Conservation (phyloP, 2,329 filamentous ascomycete genomes). For the Alternaria novae-zelandiae region DNA sequence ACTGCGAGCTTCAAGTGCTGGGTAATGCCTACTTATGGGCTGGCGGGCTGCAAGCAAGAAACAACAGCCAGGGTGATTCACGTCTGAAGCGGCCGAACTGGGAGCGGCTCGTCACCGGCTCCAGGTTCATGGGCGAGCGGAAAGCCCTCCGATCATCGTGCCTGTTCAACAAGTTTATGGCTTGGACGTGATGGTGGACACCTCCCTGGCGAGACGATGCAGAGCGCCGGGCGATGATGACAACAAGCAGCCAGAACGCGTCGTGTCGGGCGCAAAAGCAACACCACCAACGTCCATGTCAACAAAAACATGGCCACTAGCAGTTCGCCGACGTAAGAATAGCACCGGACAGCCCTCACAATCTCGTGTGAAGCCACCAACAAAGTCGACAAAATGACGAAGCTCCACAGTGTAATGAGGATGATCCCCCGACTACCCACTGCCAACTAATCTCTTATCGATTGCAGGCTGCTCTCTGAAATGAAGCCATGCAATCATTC, state of each 20-base stretch:
- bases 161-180: neutral
- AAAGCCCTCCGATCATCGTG: neutral
- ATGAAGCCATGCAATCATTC: slow-evolving; percentile 19
- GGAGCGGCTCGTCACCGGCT: neutral
- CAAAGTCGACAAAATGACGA: neutral
- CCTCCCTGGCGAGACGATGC: slow-evolving; percentile 1
- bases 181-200: neutral
- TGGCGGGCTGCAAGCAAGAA: neutral
- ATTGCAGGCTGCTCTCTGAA: slow-evolving; percentile 10
- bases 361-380: neutral
- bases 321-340: neutral
- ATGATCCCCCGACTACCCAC: neutral
- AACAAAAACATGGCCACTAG: neutral
- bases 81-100: slow-evolving; percentile 11
- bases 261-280: slow-evolving; percentile 5
- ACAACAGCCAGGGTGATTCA: neutral
- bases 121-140: neutral
- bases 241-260: slow-evolving; percentile 3
- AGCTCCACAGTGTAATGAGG: neutral
- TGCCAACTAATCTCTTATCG: slow-evolving; percentile 10
- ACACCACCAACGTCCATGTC: neutral
- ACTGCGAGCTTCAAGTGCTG: slow-evolving; percentile 16
- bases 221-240: neutral
- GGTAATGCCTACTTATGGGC: slow-evolving; percentile 3
- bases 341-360: neutral